Percentiles rank a stretch among this genome's conserved stretches.
These are phyloP conservation scores for Sphaerobolus stellatus DNA, from an alignment of 1,284 basidiomycete genomes.

Conservation along the genomic window DNA sequence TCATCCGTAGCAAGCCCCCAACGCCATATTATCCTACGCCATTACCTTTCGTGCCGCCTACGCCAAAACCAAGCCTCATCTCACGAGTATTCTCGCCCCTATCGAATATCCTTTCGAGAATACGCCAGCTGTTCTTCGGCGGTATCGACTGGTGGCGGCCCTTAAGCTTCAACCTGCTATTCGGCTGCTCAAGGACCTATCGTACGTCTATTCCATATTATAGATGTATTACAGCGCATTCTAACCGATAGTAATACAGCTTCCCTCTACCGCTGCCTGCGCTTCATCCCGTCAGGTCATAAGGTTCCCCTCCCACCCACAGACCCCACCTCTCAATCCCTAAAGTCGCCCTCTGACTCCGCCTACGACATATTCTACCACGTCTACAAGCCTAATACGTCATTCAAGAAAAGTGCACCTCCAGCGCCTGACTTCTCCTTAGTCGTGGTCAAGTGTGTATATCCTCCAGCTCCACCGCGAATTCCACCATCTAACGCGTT, in stretches of 20 bases:
- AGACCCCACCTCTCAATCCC: constrained; percentile 33
- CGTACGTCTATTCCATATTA: constrained; percentile 34
- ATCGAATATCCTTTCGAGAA: constrained; percentile 26
- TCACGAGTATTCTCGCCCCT: constrained; percentile 31
- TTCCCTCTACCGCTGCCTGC: constrained; percentile 68
- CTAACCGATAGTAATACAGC: constrained; percentile 41
- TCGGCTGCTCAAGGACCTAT: constrained; percentile 47
- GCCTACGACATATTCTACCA: constrained; percentile 88
- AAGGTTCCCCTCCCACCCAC: constrained; percentile 37
- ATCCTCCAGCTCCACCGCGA: not conserved
- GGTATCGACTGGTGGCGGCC: constrained; percentile 63
- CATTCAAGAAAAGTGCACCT: constrained; percentile 78
- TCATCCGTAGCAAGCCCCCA: constrained; percentile 72
- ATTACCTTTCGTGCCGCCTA: not conserved
- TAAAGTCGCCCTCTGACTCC: constrained; percentile 43
- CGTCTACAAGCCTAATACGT: constrained; percentile 87
- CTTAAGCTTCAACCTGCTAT: constrained; percentile 43
- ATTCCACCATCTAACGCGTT: not conserved
- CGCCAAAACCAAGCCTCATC: constrained; percentile 29
- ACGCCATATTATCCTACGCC: constrained; percentile 58
- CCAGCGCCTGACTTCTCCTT: constrained; percentile 86
- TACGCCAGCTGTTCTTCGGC: constrained; percentile 26
- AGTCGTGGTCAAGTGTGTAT: constrained; percentile 78
- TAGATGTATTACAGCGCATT: constrained; percentile 5
- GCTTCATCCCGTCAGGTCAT: constrained; percentile 72